Percentiles rank a stretch among this genome's conserved stretches.
Evolutionary conservation across 2,329 filamentous ascomycete species (phyloP).

Genomic region (Aspergillus sp.): DNA sequence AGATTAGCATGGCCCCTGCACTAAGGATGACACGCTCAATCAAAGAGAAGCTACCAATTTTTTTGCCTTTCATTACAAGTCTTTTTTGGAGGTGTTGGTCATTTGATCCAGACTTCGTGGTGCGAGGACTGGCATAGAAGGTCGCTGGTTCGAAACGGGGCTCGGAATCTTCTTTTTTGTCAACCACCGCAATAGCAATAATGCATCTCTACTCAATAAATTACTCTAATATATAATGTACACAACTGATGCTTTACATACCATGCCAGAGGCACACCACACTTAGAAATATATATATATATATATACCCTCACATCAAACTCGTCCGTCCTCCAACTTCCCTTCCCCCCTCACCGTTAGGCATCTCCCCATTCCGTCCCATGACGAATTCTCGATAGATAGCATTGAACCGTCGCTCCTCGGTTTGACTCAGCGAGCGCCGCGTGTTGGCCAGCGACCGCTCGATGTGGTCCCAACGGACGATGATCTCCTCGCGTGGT

Average conservation of each 20-base stretch:
- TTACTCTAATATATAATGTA: not conserved
- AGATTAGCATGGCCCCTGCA: constrained; percentile 76
- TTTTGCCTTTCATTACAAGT: constrained; percentile 39
- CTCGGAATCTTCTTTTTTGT: too few species aligned
- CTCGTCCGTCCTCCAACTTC: constrained; percentile 90
- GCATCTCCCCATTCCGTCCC: constrained; percentile 90
- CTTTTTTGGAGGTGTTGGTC: constrained; percentile 7
- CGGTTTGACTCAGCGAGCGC: constrained; percentile 71
- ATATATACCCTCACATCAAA: constrained; percentile 61
- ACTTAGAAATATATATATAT: not conserved
- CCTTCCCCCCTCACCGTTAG: constrained; percentile 79
- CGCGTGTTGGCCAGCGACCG: constrained; percentile 69
- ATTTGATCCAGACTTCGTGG: too few species aligned
- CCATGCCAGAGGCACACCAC: too few species aligned
- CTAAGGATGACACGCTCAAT: constrained; percentile 92
- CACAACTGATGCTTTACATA: too few species aligned
- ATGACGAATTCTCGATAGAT: constrained; percentile 94
- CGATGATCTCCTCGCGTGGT: constrained; percentile 60
- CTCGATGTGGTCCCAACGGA: constrained; percentile 74
- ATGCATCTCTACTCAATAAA: not conserved
- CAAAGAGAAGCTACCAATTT: constrained; percentile 68
- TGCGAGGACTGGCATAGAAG: too few species aligned
- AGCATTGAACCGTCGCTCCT: constrained; percentile 62
- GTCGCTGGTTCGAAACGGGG: constrained; percentile 6
- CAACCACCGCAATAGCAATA: not conserved